Evolutionary conservation across 139 green algal genomes (phyloP).

Genomic region (Chlamydomonas urium): DNA sequence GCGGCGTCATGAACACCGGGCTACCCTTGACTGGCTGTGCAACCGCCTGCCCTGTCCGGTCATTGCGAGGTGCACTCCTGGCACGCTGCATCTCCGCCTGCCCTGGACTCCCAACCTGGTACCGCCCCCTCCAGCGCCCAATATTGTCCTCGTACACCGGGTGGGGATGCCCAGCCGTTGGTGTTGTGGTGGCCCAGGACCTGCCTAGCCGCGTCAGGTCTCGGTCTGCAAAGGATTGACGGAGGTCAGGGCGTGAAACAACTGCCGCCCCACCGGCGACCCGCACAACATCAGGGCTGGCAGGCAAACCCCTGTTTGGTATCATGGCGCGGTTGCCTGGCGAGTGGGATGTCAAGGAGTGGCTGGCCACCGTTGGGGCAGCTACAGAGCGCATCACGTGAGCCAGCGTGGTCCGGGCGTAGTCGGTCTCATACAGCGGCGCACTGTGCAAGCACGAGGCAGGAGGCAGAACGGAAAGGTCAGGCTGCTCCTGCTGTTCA

Average conservation of each 20-base stretch:
- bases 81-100: too few relatives aligned
- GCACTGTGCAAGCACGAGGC: slow-evolving; percentile 16
- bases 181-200: slow-evolving; percentile 31
- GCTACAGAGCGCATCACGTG: slow-evolving; percentile 31
- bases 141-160: slow-evolving; percentile 32
- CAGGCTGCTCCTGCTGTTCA: too few relatives aligned
- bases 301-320: too few relatives aligned
- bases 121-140: background rate
- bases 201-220: slow-evolving; percentile 23
- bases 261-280: background rate
- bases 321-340: background rate
- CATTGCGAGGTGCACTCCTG: too few relatives aligned
- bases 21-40: too few relatives aligned
- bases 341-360: background rate
- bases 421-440: slow-evolving; percentile 31
- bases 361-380: slow-evolving; percentile 18
- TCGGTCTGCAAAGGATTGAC: background rate
- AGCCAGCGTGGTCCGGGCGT: slow-evolving; percentile 30
- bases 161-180: slow-evolving; percentile 21
- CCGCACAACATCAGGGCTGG: background rate
- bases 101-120: too few relatives aligned
- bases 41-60: too few relatives aligned
- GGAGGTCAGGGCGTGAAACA: background rate
- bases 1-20: too few relatives aligned
- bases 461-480: background rate